Percentiles rank a stretch among this genome's conserved stretches.
phyloP scores from a whole-genome alignment of 768 basidiomycete species.

The Russula dissimulans region DNA sequence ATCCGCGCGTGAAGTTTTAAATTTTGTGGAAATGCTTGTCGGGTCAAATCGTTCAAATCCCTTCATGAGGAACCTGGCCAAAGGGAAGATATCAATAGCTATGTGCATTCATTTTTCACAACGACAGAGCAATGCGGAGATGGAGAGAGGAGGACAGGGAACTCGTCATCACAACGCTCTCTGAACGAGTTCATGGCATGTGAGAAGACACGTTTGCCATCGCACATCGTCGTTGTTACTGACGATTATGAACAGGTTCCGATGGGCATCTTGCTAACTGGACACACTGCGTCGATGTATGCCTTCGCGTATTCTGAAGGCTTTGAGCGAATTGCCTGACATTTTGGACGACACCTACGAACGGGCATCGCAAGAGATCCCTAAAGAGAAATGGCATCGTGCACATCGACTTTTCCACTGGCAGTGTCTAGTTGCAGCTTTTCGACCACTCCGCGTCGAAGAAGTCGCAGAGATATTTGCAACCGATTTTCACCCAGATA shows the following conservation, averaged over 20 bases:
- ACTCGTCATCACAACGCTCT: neutral
- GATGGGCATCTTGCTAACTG: neutral
- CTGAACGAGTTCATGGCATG: neutral
- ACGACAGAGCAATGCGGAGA: neutral
- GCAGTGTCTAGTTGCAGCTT: no score
- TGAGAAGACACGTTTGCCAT: no score
- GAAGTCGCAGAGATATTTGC: no score
- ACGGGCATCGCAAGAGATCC: no score
- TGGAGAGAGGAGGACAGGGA: neutral
- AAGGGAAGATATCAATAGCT: neutral
- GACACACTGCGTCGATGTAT: no score
- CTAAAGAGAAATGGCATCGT: no score
- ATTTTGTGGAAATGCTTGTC: neutral
- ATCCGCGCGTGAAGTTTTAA: neutral
- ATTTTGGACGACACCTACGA: no score
- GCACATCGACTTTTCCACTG: no score
- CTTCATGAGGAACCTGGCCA: neutral
- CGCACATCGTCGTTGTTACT: neutral
- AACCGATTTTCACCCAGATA: no score
- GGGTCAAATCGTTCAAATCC: neutral
- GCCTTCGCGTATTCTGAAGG: no score
- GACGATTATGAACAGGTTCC: conserved; percentile 1
- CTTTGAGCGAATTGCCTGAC: no score
- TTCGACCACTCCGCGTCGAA: no score
- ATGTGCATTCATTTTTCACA: neutral